Evolutionary conservation across 768 basidiomycete species (phyloP).

Genomic region (Russula ochroleuca): DNA sequence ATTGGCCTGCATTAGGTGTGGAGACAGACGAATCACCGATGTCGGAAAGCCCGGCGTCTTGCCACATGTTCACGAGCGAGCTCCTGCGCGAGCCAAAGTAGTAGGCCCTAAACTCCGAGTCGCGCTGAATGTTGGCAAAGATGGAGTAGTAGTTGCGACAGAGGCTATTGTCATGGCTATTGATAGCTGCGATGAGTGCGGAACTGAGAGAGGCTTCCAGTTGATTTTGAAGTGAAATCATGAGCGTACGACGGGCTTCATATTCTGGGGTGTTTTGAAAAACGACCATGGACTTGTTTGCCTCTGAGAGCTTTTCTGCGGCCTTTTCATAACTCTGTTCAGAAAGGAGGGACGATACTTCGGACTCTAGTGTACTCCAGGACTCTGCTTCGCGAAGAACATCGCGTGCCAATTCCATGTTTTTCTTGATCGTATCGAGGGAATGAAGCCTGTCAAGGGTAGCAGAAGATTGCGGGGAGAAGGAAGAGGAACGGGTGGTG

Average conservation of each 20-base stretch:
- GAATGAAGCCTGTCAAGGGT: slow-evolving; percentile 75
- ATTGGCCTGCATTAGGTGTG: slow-evolving; percentile 34
- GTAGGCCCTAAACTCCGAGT: slow-evolving; percentile 89
- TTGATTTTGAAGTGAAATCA: slow-evolving; percentile 93
- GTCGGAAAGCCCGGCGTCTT: slow-evolving; percentile 50
- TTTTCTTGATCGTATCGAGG: slow-evolving; percentile 75
- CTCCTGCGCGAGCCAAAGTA: slow-evolving; percentile 83
- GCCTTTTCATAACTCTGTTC: slow-evolving; percentile 83
- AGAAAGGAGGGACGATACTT: slow-evolving; percentile 79
- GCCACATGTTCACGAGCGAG: slow-evolving; percentile 65
- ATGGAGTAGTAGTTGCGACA: slow-evolving; percentile 81
- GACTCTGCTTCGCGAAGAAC: slow-evolving; percentile 93
- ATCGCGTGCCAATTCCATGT: slow-evolving; percentile 86
- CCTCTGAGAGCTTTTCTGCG: slow-evolving; percentile 87
- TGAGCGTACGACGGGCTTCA: slow-evolving; percentile 75
- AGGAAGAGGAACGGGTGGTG: slow-evolving; percentile 49
- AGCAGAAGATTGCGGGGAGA: slow-evolving; percentile 53
- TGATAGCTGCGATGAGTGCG: slow-evolving; percentile 85
- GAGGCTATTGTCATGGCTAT: slow-evolving; percentile 63
- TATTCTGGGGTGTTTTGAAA: slow-evolving; percentile 92
- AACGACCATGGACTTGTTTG: slow-evolving; percentile 82
- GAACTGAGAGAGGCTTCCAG: slow-evolving; percentile 89
- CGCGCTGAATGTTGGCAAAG: slow-evolving; percentile 87
- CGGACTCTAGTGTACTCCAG: slow-evolving; percentile 92
- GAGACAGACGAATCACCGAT: slow-evolving; percentile 37